A percentile compares a stretch with the other conserved stretches of the same genome.
phyloP scores from a whole-genome alignment of 768 basidiomycete species.

The Tricholoma sp. region DNA sequence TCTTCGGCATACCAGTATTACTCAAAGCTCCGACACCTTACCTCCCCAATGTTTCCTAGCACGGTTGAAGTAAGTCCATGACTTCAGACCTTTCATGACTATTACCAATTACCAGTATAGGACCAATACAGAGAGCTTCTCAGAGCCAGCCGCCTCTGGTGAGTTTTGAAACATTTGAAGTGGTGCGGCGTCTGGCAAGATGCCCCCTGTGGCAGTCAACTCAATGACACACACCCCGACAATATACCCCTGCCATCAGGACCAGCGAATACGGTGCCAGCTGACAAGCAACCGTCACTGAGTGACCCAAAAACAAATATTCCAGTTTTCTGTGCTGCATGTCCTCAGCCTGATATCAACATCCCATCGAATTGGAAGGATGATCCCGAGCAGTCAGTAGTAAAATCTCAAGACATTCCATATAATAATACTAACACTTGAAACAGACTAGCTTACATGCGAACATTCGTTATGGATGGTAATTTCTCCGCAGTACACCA shows the following conservation, averaged over 20 bases:
- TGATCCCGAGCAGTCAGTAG: background rate
- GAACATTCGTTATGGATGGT: constrained; percentile 8
- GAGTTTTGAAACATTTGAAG: constrained; percentile 11
- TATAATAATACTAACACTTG: background rate
- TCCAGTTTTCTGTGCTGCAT: constrained; percentile 18
- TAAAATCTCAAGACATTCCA: background rate
- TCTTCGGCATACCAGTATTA: constrained; percentile 13
- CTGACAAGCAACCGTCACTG: no score
- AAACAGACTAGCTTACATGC: background rate
- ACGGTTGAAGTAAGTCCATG: background rate
- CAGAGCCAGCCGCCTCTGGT: constrained; percentile 9
- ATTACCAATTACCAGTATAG: background rate
- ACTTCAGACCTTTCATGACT: background rate
- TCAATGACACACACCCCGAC: no score
- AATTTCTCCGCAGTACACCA: constrained; percentile 17
- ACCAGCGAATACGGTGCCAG: constrained; percentile 4
- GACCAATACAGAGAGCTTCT: constrained; percentile 10
- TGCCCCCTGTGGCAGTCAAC: no score
- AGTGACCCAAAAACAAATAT: background rate
- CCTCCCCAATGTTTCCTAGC: background rate
- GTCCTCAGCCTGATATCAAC: constrained; percentile 23
- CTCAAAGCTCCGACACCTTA: constrained; percentile 5
- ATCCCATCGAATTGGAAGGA: constrained; percentile 17
- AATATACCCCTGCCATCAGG: no score
- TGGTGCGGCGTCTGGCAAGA: background rate